Evolutionary conservation across 495 filamentous ascomycete genomes (phyloP), one percentile per base, ranked within the genome.

Genomic region (Elaphomyces granulatus): DNA sequence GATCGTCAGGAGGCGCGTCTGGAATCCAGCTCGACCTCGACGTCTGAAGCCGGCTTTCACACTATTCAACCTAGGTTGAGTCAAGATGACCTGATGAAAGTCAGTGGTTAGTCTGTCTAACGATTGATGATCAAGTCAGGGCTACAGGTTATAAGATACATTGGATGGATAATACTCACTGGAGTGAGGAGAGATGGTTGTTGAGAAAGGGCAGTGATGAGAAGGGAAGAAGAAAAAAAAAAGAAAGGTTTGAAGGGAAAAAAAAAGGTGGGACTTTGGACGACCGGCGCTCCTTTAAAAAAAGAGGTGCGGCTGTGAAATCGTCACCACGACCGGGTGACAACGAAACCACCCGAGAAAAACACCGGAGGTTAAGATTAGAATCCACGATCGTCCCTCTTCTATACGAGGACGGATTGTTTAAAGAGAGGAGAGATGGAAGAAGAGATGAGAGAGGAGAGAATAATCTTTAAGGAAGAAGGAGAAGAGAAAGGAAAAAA

Each of bases 1-100:
- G 46, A 46, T 45, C 37, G 49, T n/a, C 19, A 35, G 17, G 32
- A 33, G n/a, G n/a, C n/a, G n/a, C n/a, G n/a, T n/a, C n/a, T n/a
- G n/a, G n/a, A n/a, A n/a, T n/a, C n/a, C n/a, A n/a, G n/a, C n/a
- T n/a, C n/a, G n/a, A n/a, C n/a, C n/a, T n/a, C n/a, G n/a, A n/a
- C n/a, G n/a, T n/a, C n/a, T n/a, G n/a, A n/a, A n/a, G n/a, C n/a
- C n/a, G n/a, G n/a, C 45, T 44, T 33, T 52, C 34, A 36, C 30
- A 41, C 30, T 47, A n/a, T 19, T 44, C 53, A 26, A 40, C 36
- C 35, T 47, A 45, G 42, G 44, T 50, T 47, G 49, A 49, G 45
- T 45, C 38, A 38, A 19, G 37, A 45, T 47, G 45, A 43, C 20
- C 32, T 40, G 45, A 47, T 50, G 6, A 43, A 39, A 44, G 37